phyloP scores from a whole-genome alignment of 495 filamentous ascomycete genomes.

The Penicillium macrosclerotiorum region DNA sequence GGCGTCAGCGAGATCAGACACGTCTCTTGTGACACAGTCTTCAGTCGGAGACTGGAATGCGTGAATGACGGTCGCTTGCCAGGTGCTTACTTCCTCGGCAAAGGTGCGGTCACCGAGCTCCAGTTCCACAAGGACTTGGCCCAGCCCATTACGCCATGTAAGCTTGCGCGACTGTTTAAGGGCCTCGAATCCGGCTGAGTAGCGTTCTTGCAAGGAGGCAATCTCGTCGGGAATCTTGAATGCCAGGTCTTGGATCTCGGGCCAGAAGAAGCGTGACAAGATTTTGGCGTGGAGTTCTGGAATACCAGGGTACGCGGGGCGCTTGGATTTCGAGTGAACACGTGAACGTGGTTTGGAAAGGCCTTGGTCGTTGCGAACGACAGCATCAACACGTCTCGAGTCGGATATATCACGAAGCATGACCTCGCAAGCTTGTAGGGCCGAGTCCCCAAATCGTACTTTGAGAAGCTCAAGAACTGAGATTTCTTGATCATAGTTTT shows the following conservation, averaged over 20 bases:
- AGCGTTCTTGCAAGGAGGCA: conserved; percentile 59
- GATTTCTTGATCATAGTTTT: conserved; percentile 71
- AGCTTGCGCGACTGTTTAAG: conserved; percentile 82
- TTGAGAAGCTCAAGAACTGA: conserved; percentile 85
- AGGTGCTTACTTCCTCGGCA: conserved; percentile 71
- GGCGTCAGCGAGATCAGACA: conserved; percentile 58
- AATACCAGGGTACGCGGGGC: conserved; percentile 2
- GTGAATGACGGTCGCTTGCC: conserved; percentile 87
- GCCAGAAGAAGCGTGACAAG: conserved; percentile 93
- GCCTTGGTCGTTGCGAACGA: conserved; percentile 55
- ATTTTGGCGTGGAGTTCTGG: conserved; percentile 76
- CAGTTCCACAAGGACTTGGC: conserved; percentile 75
- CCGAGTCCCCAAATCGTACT: conserved; percentile 78
- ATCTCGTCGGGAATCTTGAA: conserved; percentile 71
- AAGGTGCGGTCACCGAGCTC: conserved; percentile 80
- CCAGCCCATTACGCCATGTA: conserved; percentile 80
- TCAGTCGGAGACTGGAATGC: conserved; percentile 62
- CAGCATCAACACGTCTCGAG: conserved; percentile 66
- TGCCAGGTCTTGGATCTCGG: conserved; percentile 70
- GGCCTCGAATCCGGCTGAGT: conserved; percentile 71
- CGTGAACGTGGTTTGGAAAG: conserved; percentile 11
- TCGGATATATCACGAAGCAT: conserved; percentile 96
- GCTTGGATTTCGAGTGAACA: neutral
- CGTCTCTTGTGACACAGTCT: conserved; percentile 47
- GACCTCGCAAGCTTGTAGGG: conserved; percentile 88